Evolutionary conservation across 352 stramenopile genomes (phyloP).

Genomic region (Bremia lactucae): DNA sequence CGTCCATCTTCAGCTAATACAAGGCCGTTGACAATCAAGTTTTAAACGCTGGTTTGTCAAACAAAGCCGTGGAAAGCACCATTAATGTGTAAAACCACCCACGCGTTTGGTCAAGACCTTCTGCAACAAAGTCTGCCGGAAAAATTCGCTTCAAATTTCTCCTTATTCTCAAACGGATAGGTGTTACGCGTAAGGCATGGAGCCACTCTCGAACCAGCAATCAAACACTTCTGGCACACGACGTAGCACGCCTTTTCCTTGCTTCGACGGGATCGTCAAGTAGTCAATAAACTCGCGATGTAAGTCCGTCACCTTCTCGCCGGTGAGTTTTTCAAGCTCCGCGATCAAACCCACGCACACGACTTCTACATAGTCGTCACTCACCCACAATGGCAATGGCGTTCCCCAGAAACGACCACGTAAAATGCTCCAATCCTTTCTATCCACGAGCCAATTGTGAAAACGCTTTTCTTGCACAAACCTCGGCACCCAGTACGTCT

Average conservation of each 20-base stretch:
- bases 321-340: slow-evolving; percentile 92
- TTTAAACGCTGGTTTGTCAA: slow-evolving; percentile 99
- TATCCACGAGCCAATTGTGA: slow-evolving; percentile 98
- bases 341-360: slow-evolving; percentile 95
- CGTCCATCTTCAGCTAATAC: slow-evolving; percentile 97
- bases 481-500: slow-evolving; percentile 74
- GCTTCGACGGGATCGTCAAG: slow-evolving; percentile 95
- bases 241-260: slow-evolving; percentile 77
- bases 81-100: slow-evolving; percentile 99
- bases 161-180: slow-evolving; percentile 99
- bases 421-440: slow-evolving; percentile 98
- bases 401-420: slow-evolving; percentile 99
- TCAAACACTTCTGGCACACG: slow-evolving; percentile 94
- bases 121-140: slow-evolving; percentile 98
- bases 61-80: slow-evolving; percentile 97
- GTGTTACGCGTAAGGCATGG: slow-evolving; percentile 99
- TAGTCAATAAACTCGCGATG: slow-evolving; percentile 98
- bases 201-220: slow-evolving; percentile 99
- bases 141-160: slow-evolving; percentile 94
- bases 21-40: slow-evolving; percentile 98
- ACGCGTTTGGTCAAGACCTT: slow-evolving; percentile 98
- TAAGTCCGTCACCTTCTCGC: slow-evolving; percentile 89
- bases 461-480: slow-evolving; percentile 99
- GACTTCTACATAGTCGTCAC: slow-evolving; percentile 95
- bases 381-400: slow-evolving; percentile 97